phyloP scores from a whole-genome alignment of 2,329 filamentous ascomycete genomes.

The Pyrenochaeta sp. region DNA sequence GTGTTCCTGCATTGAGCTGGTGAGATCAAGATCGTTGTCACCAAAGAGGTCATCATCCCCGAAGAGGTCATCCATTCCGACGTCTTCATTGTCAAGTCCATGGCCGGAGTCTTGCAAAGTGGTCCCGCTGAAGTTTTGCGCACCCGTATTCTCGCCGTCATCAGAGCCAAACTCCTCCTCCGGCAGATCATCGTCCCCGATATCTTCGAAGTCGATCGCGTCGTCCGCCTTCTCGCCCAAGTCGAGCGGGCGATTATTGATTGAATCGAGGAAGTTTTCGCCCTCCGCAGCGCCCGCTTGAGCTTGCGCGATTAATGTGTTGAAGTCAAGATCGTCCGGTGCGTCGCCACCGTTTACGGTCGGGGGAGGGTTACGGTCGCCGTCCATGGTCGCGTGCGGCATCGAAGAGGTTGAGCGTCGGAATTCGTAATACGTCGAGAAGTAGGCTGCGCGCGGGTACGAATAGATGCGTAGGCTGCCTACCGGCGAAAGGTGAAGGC shows the following conservation, averaged over 20 bases:
- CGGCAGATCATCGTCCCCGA: conserved; percentile 88
- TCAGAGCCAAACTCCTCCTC: conserved; percentile 65
- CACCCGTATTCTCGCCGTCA: conserved; percentile 26
- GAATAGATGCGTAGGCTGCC: conserved; percentile 7
- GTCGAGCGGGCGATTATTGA: conserved; percentile 51
- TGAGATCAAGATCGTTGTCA: conserved; percentile 24
- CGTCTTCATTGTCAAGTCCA: conserved; percentile 53
- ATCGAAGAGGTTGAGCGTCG: conserved; percentile 3
- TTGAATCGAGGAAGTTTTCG: conserved; percentile 35
- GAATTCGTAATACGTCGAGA: not conserved
- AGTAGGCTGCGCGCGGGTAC: not conserved
- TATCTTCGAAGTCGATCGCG: conserved; percentile 89
- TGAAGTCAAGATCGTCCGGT: conserved; percentile 34
- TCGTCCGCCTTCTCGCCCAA: conserved; percentile 84
- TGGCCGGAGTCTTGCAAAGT: conserved; percentile 39
- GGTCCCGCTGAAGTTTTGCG: conserved; percentile 41
- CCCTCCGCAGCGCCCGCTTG: conserved; percentile 28
- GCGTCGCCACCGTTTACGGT: conserved; percentile 13
- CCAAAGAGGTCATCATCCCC: conserved; percentile 61
- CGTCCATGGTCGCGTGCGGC: conserved; percentile 37
- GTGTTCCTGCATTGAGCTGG: conserved; percentile 34
- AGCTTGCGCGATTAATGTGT: conserved; percentile 28
- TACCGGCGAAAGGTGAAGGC: conserved; percentile 17
- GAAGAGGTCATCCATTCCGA: conserved; percentile 72
- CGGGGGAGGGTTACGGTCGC: conserved; percentile 19